These are phyloP conservation scores for Pichia exigua DNA, from an alignment of 805 yeast genomes.

Conservation along the genomic window DNA sequence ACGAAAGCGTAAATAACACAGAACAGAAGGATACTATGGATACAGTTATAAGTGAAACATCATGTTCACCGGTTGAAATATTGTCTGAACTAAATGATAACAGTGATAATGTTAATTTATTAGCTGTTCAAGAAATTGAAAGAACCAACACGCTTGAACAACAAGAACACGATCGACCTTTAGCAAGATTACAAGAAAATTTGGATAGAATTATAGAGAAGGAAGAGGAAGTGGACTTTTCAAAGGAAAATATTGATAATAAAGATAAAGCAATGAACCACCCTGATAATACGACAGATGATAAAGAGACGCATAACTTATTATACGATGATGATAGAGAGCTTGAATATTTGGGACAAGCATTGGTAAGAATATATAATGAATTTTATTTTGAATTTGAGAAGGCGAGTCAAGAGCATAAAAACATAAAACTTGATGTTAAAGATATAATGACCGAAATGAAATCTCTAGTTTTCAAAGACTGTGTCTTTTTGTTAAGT, in stretches of 20 bases:
- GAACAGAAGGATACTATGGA: background rate
- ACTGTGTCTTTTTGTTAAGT: constrained; percentile 67
- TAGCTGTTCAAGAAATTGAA: constrained; percentile 51
- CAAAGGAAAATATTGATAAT: background rate
- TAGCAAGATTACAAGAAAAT: constrained; percentile 73
- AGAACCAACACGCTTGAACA: constrained; percentile 67
- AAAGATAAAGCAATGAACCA: background rate
- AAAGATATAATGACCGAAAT: constrained; percentile 65
- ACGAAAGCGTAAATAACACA: background rate
- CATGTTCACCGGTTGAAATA: constrained; percentile 41
- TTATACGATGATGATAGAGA: constrained; percentile 79
- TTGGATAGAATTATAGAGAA: constrained; percentile 44
- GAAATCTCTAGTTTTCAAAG: constrained; percentile 61
- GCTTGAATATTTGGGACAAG: constrained; percentile 51
- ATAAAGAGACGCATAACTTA: constrained; percentile 37
- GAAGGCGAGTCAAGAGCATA: constrained; percentile 10
- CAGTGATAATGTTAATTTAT: constrained; percentile 39
- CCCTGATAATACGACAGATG: constrained; percentile 5
- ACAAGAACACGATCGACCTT: constrained; percentile 75
- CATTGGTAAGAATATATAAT: constrained; percentile 55
- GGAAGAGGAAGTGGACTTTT: constrained; percentile 19
- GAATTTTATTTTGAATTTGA: constrained; percentile 53
- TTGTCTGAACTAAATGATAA: constrained; percentile 42
- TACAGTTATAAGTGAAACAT: constrained; percentile 3
- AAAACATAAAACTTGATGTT: constrained; percentile 43